Evolutionary conservation across 371 early-diverging fungal species (phyloP).

Genomic region (Rozella allomycis): DNA sequence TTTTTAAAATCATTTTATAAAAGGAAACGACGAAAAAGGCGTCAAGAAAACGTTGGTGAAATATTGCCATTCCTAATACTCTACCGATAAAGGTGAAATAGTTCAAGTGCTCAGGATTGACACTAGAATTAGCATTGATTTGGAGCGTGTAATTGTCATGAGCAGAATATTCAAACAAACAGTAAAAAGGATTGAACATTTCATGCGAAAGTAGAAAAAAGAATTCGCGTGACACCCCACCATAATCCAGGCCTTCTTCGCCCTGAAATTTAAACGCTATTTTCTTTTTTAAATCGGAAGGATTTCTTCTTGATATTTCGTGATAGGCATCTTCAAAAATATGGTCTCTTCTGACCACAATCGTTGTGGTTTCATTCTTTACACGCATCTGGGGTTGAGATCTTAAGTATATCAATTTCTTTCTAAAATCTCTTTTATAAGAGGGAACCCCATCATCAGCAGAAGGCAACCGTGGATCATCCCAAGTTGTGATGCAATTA

Average conservation of each 20-base stretch:
- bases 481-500: constrained; percentile 26
- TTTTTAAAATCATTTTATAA: constrained; percentile 84
- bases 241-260: constrained; percentile 95
- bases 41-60: constrained; percentile 88
- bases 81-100: constrained; percentile 97
- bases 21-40: constrained; percentile 86
- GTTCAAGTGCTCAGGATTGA: constrained; percentile 94
- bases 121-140: constrained; percentile 81
- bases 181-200: constrained; percentile 95
- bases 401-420: constrained; percentile 83
- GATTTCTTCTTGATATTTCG: constrained; percentile 65
- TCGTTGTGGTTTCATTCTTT: constrained; percentile 74
- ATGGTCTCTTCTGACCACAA: constrained; percentile 59
- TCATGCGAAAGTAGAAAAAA: constrained; percentile 88
- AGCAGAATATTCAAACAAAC: constrained; percentile 88
- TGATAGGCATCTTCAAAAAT: constrained; percentile 87
- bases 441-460: constrained; percentile 63
- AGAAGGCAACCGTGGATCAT: constrained; percentile 58
- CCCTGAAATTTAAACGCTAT: constrained; percentile 92
- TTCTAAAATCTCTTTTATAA: constrained; percentile 91
- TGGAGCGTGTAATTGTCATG: constrained; percentile 90
- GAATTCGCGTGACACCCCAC: constrained; percentile 90
- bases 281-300: constrained; percentile 70
- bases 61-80: constrained; percentile 83
- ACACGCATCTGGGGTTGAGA: constrained; percentile 75